Conservation (phyloP, 2,329 filamentous ascomycete species). For the Geosmithia flava region DNA sequence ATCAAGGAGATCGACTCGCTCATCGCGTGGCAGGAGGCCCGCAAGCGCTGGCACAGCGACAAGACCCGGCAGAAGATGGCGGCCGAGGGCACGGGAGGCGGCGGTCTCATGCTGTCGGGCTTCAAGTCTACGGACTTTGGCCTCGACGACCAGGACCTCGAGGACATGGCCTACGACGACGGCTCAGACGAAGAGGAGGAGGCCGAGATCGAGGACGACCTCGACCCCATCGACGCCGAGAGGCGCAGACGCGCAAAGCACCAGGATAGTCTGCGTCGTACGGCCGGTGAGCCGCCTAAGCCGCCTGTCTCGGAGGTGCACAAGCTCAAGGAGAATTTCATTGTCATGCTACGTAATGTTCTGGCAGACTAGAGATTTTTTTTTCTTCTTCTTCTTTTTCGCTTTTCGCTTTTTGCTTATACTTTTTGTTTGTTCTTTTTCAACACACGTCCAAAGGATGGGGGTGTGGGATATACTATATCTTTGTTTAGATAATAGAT, state of each 20-base stretch:
- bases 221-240: constrained; percentile 83
- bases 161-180: constrained; percentile 75
- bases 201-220: constrained; percentile 62
- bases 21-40: constrained; percentile 85
- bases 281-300: constrained; percentile 75
- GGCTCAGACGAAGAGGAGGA: constrained; percentile 49
- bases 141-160: constrained; percentile 71
- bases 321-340: constrained; percentile 68
- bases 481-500: background rate
- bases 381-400: too few relatives aligned
- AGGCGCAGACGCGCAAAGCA: constrained; percentile 62
- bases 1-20: constrained; percentile 73
- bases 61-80: constrained; percentile 99
- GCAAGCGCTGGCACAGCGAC: constrained; percentile 96
- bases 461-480: too few relatives aligned
- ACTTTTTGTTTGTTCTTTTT: background rate
- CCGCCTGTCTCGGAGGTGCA: constrained; percentile 67
- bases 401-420: background rate
- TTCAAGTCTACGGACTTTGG: constrained; percentile 86
- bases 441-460: too few relatives aligned
- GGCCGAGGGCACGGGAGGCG: constrained; percentile 41
- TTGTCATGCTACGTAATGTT: constrained; percentile 70
- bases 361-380: constrained; percentile 49
- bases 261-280: constrained; percentile 68
- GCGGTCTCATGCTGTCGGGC: constrained; percentile 38